These are phyloP conservation scores for Coemansia sp. DNA, from an alignment of 192 early-diverging fungal genomes.

Conservation along the genomic window DNA sequence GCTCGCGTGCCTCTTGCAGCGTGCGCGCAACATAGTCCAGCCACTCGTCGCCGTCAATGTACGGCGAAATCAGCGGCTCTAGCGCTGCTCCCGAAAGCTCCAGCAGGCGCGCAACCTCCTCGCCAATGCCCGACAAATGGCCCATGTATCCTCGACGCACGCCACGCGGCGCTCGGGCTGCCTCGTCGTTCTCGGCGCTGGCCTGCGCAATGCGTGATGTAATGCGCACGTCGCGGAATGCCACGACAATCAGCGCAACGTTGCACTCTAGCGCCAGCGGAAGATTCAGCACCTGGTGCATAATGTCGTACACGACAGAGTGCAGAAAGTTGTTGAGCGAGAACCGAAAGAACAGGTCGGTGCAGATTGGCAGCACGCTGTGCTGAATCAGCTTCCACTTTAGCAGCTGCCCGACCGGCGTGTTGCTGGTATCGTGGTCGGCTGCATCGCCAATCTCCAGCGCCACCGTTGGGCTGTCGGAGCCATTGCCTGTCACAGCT, in stretches of 20 bases:
- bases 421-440: conserved; percentile 21
- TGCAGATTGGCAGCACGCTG: conserved; percentile 62
- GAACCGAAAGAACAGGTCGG: conserved; percentile 89
- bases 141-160: conserved; percentile 97
- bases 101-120: conserved; percentile 88
- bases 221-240: conserved; percentile 84
- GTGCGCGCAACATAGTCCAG: conserved; percentile 48
- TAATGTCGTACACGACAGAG: conserved; percentile 97
- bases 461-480: conserved; percentile 28
- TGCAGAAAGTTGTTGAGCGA: conserved; percentile 99
- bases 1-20: conserved; percentile 41
- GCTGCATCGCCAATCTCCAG: conserved; percentile 11
- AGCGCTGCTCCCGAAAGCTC: conserved; percentile 62
- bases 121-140: conserved; percentile 94
- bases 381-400: conserved; percentile 69
- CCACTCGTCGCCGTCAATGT: conserved; percentile 53
- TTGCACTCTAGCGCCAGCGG: conserved; percentile 70
- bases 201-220: conserved; percentile 83
- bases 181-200: conserved; percentile 78
- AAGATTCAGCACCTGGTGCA: conserved; percentile 95
- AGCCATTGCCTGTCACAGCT: background rate
- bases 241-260: conserved; percentile 59
- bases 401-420: conserved; percentile 71
- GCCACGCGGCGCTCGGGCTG: conserved; percentile 80
- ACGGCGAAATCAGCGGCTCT: conserved; percentile 45